These are phyloP conservation scores for Nidula microcarpa DNA, from an alignment of 768 basidiomycete genomes.

Conservation along the genomic window DNA sequence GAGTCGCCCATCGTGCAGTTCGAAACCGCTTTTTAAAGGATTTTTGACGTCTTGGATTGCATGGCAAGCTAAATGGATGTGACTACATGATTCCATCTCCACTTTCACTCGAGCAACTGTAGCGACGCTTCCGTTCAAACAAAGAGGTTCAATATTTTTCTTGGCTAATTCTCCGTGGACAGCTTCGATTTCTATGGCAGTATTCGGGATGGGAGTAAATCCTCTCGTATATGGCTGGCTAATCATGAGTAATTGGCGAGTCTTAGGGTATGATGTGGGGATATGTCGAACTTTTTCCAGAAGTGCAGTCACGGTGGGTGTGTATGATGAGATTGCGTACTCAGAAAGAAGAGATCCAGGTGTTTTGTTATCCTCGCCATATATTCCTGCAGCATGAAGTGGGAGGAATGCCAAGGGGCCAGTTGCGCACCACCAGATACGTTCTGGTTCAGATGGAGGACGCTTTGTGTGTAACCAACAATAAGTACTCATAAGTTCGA, in stretches of 20 bases:
- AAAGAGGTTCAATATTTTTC: neutral
- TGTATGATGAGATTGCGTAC: constrained; percentile 15
- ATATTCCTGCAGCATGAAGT: constrained; percentile 27
- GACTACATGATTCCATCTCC: constrained; percentile 8
- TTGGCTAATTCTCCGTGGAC: neutral
- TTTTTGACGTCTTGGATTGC: constrained; percentile 17
- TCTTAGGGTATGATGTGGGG: neutral
- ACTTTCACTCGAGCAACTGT: constrained; percentile 8
- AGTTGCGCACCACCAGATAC: constrained; percentile 28
- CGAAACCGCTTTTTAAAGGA: constrained; percentile 18
- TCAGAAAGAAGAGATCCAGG: constrained; percentile 4
- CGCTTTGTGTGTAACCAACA: neutral
- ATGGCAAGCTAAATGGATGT: constrained; percentile 31
- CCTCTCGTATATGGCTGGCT: constrained; percentile 5
- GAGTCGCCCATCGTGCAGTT: constrained; percentile 13
- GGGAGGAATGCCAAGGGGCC: constrained; percentile 23
- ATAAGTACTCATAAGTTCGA: neutral
- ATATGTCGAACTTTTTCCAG: neutral
- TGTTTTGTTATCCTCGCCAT: neutral
- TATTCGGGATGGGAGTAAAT: constrained; percentile 4
- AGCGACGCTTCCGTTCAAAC: constrained; percentile 11
- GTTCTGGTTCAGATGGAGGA: neutral
- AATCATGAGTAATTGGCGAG: neutral
- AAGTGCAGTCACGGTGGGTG: constrained; percentile 7
- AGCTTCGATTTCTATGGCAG: constrained; percentile 3